These are phyloP conservation scores for Globisporangium perplexum DNA, from an alignment of 352 stramenopile genomes.

Conservation along the genomic window DNA sequence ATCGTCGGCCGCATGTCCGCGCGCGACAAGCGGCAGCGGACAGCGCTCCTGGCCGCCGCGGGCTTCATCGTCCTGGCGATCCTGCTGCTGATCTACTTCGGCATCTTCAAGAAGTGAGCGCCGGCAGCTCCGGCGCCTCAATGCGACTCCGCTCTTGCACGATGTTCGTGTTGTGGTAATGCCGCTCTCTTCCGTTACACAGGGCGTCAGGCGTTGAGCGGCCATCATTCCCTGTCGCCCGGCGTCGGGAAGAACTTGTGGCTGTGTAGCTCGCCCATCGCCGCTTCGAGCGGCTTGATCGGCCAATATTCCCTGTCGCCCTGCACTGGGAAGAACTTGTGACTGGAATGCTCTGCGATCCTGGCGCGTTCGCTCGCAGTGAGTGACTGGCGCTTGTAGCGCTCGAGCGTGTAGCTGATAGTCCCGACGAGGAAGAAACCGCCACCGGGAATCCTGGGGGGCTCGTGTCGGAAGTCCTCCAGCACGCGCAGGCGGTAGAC, in stretches of 20 bases:
- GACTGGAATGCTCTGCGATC: not conserved
- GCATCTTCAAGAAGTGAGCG: constrained; percentile 81
- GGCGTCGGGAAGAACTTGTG: too few species aligned
- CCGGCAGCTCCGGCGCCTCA: not conserved
- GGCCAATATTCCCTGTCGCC: too few species aligned
- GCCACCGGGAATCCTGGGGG: not conserved
- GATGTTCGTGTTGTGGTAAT: not conserved
- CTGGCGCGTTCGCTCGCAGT: constrained; percentile 8
- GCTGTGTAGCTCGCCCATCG: too few species aligned
- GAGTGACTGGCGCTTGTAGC: constrained; percentile 51
- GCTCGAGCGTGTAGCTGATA: constrained; percentile 34
- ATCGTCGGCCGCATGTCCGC: constrained; percentile 84
- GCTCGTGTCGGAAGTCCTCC: constrained; percentile 15
- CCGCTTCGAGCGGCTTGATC: too few species aligned
- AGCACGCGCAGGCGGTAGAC: constrained; percentile 62
- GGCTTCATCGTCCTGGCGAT: constrained; percentile 82
- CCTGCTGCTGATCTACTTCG: constrained; percentile 85
- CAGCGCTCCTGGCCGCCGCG: constrained; percentile 62
- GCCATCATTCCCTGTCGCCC: too few species aligned
- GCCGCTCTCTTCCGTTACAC: too few species aligned
- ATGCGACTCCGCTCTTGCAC: not conserved
- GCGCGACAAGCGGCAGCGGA: constrained; percentile 74
- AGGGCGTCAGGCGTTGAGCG: too few species aligned
- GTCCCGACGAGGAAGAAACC: not conserved
- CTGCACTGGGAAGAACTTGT: too few species aligned